Evolutionary conservation across 2,329 filamentous ascomycete species (phyloP), one percentile per base, ranked within the genome.

Genomic region (Penicillium sp.): DNA sequence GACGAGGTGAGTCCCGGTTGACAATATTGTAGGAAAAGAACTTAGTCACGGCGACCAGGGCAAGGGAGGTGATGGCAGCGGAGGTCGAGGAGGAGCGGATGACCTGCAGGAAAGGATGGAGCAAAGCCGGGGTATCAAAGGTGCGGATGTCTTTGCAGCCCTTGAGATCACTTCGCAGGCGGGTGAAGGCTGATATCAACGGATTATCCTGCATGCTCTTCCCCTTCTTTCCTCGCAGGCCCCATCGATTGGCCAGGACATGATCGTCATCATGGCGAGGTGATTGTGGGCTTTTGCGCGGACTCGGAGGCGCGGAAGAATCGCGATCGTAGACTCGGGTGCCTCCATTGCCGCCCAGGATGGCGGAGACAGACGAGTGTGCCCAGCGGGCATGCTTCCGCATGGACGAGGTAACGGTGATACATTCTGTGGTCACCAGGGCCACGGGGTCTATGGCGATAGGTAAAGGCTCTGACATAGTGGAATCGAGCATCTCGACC

Each of bases 201-300:
- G 95, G 95, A 69, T 98, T 96, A 76, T 98, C 95, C 77, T 97
- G 92, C 84, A 97, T 90, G 79, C 92, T 96, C 81, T 93, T 96
- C 51, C 93, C 93, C 78, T 92, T 96, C 83, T 96, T 96, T 33
- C 93, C 95, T 59, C 95, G 84, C 59, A 98, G 77, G 0, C 95
- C 93, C 95, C 95, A 99, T 77, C 93, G 83, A 72, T 92, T 96
- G 33, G 89, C 86, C 58, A 92, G 80, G 48, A 66, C 77, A 67
- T 76, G 72, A 44, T 80, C 76, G 19, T 77, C 77, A 52, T 78
- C 77, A 21, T 61, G 62, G 33, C 66, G 58, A 35, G 63, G 58
- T 25, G 63, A 55, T 52, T 61, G 62, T 3, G 62, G 29, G 55
- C 57, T 54, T 57, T 69, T 71, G 52, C 69, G 68, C 21, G 71